Conservation (phyloP, 805 yeast genomes). For the Zygosaccharomyces kombuchaensis region DNA sequence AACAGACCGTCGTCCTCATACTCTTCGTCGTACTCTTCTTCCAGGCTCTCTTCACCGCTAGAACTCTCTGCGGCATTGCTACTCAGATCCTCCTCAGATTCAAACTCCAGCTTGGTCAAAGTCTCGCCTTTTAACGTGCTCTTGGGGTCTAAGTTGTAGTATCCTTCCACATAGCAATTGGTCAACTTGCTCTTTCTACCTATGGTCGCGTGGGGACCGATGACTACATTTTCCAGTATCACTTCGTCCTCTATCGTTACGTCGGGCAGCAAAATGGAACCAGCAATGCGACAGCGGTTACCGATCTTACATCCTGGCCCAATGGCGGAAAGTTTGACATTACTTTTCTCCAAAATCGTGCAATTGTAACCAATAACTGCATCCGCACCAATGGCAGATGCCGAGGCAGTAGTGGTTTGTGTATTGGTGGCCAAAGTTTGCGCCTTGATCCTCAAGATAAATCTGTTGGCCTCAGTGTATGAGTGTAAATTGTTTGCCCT, state of each 20-base stretch:
- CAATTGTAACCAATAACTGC: slow-evolving; percentile 69
- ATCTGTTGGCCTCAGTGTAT: slow-evolving; percentile 85
- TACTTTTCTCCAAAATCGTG: slow-evolving; percentile 73
- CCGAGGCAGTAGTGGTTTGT: slow-evolving; percentile 21
- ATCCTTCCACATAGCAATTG: slow-evolving; percentile 83
- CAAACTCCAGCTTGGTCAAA: slow-evolving; percentile 36
- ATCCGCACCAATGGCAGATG: slow-evolving; percentile 82
- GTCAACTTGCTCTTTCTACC: slow-evolving; percentile 61
- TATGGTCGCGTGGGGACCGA: slow-evolving; percentile 67
- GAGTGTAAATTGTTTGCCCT: slow-evolving; percentile 76
- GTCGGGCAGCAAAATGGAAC: slow-evolving; percentile 71
- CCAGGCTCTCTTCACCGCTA: slow-evolving; percentile 26
- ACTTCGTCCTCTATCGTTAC: slow-evolving; percentile 76
- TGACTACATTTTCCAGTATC: slow-evolving; percentile 72
- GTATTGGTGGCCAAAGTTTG: slow-evolving; percentile 32
- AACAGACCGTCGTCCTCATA: slow-evolving; percentile 58
- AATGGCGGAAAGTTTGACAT: slow-evolving; percentile 79
- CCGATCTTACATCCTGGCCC: slow-evolving; percentile 77
- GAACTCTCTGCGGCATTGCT: slow-evolving; percentile 34
- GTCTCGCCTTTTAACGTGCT: slow-evolving; percentile 54
- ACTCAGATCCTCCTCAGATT: slow-evolving; percentile 23
- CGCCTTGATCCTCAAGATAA: slow-evolving; percentile 64
- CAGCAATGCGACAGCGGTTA: slow-evolving; percentile 79
- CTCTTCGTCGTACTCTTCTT: slow-evolving; percentile 36
- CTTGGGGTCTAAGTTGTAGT: slow-evolving; percentile 60